A percentile compares a stretch with the other conserved stretches of the same genome.
Evolutionary conservation across 495 filamentous ascomycete genomes (phyloP).

Genomic region (Neurospora sp.): DNA sequence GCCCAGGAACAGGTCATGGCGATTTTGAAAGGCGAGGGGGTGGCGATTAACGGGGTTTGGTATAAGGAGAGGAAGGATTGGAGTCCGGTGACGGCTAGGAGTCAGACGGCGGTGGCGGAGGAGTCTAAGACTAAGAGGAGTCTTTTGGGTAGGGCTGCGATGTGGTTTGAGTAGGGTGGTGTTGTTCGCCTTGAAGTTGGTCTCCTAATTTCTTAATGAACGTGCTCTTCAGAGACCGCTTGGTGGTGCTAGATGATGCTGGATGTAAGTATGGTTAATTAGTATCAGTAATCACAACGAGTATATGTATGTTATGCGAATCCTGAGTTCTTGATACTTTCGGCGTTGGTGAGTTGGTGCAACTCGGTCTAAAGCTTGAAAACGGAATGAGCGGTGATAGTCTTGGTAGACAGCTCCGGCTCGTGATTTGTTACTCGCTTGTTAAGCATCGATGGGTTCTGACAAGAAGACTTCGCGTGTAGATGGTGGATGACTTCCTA

Average conservation of each 20-base stretch:
- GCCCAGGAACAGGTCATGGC: conserved; percentile 32
- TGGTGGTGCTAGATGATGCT: not conserved
- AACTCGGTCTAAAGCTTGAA: not conserved
- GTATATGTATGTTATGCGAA: not conserved
- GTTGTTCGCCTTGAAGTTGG: too few species aligned
- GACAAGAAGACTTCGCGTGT: not conserved
- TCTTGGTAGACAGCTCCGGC: not conserved
- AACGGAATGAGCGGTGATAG: not conserved
- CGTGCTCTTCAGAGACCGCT: not conserved
- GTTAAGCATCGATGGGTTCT: not conserved
- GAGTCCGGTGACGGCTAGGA: conserved; percentile 20
- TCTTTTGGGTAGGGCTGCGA: not conserved
- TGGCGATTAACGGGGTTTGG: conserved; percentile 41
- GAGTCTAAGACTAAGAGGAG: conserved; percentile 9
- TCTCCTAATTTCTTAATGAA: not conserved
- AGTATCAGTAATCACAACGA: not conserved
- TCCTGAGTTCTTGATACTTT: not conserved
- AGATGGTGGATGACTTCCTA: not conserved
- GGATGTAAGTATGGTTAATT: not conserved
- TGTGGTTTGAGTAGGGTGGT: not conserved
- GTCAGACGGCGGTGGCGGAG: conserved; percentile 20
- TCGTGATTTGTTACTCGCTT: not conserved
- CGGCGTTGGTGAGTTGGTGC: not conserved
- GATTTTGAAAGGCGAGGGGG: conserved; percentile 34
- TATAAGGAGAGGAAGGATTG: conserved; percentile 38